phyloP scores from a whole-genome alignment of 495 filamentous ascomycete species.

The Lasiosphaeriaceae sp. region DNA sequence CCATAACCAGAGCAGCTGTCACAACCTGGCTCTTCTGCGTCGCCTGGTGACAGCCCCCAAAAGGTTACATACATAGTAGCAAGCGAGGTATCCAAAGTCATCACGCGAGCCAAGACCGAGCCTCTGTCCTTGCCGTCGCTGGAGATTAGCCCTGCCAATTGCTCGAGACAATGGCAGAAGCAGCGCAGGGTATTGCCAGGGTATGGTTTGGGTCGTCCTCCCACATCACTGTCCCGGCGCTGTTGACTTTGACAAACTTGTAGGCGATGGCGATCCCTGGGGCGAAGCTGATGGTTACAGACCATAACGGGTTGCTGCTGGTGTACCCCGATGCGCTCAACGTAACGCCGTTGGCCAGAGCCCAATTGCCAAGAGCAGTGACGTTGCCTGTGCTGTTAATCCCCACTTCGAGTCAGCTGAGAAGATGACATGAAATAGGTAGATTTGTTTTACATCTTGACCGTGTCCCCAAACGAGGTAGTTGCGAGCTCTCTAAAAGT shows the following conservation, averaged over 20 bases:
- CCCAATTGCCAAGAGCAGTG: slow-evolving; percentile 55
- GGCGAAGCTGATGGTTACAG: slow-evolving; percentile 43
- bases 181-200: slow-evolving; percentile 49
- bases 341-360: slow-evolving; percentile 43
- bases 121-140: not conserved
- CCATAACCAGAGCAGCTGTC: too few species aligned
- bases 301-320: slow-evolving; percentile 55
- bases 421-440: not conserved
- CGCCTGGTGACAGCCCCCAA: too few species aligned
- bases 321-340: slow-evolving; percentile 56
- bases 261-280: slow-evolving; percentile 56
- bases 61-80: too few species aligned
- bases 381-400: slow-evolving; percentile 44
- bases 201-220: slow-evolving; percentile 60
- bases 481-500: slow-evolving; percentile 55
- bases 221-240: slow-evolving; percentile 56
- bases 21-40: too few species aligned
- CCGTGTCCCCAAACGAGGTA: slow-evolving; percentile 53
- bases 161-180: slow-evolving; percentile 11
- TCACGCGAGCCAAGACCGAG: too few species aligned
- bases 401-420: not conserved
- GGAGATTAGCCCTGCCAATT: slow-evolving; percentile 12
- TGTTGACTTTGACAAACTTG: slow-evolving; percentile 62
- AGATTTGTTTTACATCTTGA: slow-evolving; percentile 42
- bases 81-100: too few species aligned